Evolutionary conservation across 1,284 basidiomycete species (phyloP).

Genomic region (Coniferiporia weirii): DNA sequence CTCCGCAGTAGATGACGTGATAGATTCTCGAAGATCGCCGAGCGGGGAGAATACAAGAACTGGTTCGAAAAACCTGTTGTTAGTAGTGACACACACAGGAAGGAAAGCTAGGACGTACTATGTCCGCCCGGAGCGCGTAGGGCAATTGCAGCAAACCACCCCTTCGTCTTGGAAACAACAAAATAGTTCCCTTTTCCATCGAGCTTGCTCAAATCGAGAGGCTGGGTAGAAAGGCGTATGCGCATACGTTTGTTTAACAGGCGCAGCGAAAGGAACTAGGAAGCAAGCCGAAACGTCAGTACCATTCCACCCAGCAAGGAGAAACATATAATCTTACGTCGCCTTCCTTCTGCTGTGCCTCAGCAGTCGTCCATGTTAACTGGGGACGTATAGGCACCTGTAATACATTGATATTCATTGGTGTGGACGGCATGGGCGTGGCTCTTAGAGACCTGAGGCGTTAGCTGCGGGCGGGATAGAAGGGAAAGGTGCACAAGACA

Average conservation of each 20-base stretch:
- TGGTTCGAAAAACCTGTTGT: slow-evolving; percentile 25
- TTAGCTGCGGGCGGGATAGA: no score
- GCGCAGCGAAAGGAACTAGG: slow-evolving; percentile 42
- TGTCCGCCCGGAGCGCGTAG: slow-evolving; percentile 31
- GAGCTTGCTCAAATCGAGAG: slow-evolving; percentile 38
- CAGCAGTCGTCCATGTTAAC: slow-evolving; percentile 29
- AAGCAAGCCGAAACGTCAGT: not conserved
- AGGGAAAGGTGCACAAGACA: no score
- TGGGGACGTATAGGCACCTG: slow-evolving; percentile 29
- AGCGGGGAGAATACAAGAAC: slow-evolving; percentile 55
- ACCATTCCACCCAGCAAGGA: not conserved
- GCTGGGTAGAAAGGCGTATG: slow-evolving; percentile 48
- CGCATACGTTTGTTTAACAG: slow-evolving; percentile 57
- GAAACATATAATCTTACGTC: slow-evolving; percentile 31
- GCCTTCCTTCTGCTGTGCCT: slow-evolving; percentile 39
- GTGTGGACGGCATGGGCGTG: not conserved
- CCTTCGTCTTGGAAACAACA: slow-evolving; percentile 49
- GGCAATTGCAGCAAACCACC: slow-evolving; percentile 61
- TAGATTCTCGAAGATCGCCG: slow-evolving; percentile 46
- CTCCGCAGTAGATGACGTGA: slow-evolving; percentile 34
- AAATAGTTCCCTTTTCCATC: slow-evolving; percentile 43
- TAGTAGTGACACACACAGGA: not conserved
- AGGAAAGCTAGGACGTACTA: slow-evolving; percentile 30
- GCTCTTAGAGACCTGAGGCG: no score
- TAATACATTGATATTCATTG: slow-evolving; percentile 37